phyloP scores from a whole-genome alignment of 2,329 filamentous ascomycete species.

The Cladosporium sphaerospermum region DNA sequence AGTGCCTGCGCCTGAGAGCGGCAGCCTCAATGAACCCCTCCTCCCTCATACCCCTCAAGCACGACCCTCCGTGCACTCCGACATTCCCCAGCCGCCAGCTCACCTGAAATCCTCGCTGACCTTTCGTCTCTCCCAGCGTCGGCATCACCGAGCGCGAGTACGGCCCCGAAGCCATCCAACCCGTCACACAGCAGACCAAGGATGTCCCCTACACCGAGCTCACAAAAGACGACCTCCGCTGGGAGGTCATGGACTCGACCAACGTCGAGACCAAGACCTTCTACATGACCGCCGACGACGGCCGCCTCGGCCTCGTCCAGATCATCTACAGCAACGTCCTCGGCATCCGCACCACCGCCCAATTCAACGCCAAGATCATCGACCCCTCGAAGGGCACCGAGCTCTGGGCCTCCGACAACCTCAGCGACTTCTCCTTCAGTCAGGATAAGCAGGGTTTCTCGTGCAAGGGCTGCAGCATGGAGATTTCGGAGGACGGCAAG shows the following conservation, averaged over 20 bases:
- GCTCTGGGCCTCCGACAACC: constrained; percentile 76
- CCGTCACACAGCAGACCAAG: constrained; percentile 75
- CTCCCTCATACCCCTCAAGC: constrained; percentile 30
- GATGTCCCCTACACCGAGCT: constrained; percentile 66
- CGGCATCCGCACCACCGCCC: constrained; percentile 80
- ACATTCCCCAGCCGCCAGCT: not conserved
- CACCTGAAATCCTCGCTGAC: not conserved
- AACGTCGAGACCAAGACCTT: constrained; percentile 93
- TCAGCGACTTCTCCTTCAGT: constrained; percentile 76
- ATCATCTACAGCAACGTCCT: constrained; percentile 96
- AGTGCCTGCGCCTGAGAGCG: too few relatives aligned
- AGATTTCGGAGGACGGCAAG: constrained; percentile 77
- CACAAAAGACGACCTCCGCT: constrained; percentile 71
- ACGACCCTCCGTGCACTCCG: not conserved
- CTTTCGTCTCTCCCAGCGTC: constrained; percentile 52
- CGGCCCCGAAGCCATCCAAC: constrained; percentile 77
- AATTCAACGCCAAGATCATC: constrained; percentile 94
- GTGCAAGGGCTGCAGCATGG: constrained; percentile 76
- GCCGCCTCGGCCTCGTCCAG: constrained; percentile 72
- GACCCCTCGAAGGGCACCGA: constrained; percentile 62
- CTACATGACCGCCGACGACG: constrained; percentile 77
- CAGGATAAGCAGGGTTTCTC: constrained; percentile 78
- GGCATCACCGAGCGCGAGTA: constrained; percentile 96
- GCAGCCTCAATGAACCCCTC: not conserved
- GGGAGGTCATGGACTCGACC: constrained; percentile 74